A percentile compares a stretch with the other conserved stretches of the same genome.
Evolutionary conservation across 257 asterid genomes (phyloP).

Genomic region (Nicotiana paniculata): DNA sequence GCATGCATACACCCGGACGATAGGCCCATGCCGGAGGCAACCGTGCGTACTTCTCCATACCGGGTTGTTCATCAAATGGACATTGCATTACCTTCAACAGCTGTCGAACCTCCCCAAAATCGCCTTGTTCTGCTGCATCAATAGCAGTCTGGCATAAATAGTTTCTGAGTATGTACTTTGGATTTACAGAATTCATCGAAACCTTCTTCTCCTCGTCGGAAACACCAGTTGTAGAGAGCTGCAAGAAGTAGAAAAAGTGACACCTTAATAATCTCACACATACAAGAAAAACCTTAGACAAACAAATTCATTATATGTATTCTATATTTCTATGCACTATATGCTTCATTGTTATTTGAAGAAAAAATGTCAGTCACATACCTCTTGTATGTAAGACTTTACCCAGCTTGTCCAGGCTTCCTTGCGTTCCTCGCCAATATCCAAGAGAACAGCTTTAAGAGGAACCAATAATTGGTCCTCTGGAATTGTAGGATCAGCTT

Average conservation of each 20-base stretch:
- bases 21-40: slow-evolving; percentile 98
- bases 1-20: slow-evolving; percentile 98
- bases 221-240: slow-evolving; percentile 59
- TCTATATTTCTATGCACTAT: not conserved
- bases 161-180: slow-evolving; percentile 82
- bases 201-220: slow-evolving; percentile 68
- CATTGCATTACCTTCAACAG: slow-evolving; percentile 63
- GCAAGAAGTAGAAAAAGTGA: not conserved
- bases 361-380: slow-evolving; percentile 12
- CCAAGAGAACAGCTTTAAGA: slow-evolving; percentile 76
- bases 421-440: slow-evolving; percentile 85
- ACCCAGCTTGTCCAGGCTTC: slow-evolving; percentile 96
- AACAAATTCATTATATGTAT: too few species aligned
- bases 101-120: slow-evolving; percentile 72
- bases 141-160: slow-evolving; percentile 92
- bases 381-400: slow-evolving; percentile 75
- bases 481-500: slow-evolving; percentile 56
- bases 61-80: slow-evolving; percentile 88
- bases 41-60: slow-evolving; percentile 85
- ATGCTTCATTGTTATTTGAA: not conserved
- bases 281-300: not conserved
- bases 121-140: slow-evolving; percentile 87
- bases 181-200: slow-evolving; percentile 82
- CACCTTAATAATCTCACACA: not conserved
- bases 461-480: slow-evolving; percentile 71